These are phyloP conservation scores for Xylariaceae sp. DNA, from an alignment of 2,329 filamentous ascomycete genomes.

Conservation along the genomic window DNA sequence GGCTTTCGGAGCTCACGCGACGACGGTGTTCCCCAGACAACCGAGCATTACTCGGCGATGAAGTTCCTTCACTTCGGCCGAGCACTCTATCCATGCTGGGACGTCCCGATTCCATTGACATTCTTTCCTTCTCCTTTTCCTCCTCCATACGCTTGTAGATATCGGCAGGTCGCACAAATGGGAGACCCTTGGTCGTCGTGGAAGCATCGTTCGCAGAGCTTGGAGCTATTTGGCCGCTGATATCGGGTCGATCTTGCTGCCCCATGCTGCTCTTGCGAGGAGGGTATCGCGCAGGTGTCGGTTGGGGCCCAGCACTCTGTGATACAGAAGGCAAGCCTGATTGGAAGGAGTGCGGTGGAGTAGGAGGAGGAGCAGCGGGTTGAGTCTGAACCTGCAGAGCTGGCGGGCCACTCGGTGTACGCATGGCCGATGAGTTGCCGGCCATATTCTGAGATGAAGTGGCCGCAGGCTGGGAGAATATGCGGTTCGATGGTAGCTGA, in stretches of 20 bases:
- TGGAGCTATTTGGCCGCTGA: constrained; percentile 17
- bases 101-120: constrained; percentile 54
- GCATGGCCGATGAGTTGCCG: constrained; percentile 16
- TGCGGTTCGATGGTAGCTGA: constrained; percentile 24
- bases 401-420: constrained; percentile 28
- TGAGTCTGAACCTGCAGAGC: constrained; percentile 31
- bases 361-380: constrained; percentile 3
- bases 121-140: constrained; percentile 54
- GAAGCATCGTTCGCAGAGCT: constrained; percentile 31
- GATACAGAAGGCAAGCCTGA: constrained; percentile 20
- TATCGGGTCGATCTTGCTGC: constrained; percentile 37
- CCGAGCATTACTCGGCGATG: constrained; percentile 19
- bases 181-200: constrained; percentile 43
- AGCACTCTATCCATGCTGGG: constrained; percentile 53
- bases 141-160: constrained; percentile 71
- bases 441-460: constrained; percentile 11
- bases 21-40: constrained; percentile 23
- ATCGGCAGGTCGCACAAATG: constrained; percentile 70
- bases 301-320: constrained; percentile 23
- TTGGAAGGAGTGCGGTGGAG: constrained; percentile 17
- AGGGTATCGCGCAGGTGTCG: constrained; percentile 45
- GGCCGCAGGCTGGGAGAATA: constrained; percentile 24
- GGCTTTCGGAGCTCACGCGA: constrained; percentile 27
- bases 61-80: constrained; percentile 24
- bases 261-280: constrained; percentile 60